These are phyloP conservation scores for Quercus wislizeni DNA, from an alignment of 306 rosid genomes.

Conservation along the genomic window DNA sequence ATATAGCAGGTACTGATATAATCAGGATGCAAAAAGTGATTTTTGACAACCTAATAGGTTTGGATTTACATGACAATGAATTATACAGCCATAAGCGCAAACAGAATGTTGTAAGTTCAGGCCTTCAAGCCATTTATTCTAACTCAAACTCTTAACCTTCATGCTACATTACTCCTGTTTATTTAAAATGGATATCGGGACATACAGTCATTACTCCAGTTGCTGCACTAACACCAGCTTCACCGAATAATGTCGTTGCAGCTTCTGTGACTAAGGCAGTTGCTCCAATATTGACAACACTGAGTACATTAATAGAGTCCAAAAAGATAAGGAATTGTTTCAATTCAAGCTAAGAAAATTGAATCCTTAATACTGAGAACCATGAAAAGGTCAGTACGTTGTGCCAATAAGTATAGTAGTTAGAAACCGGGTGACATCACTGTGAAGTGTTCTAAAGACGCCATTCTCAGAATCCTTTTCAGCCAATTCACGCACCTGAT, in stretches of 20 bases:
- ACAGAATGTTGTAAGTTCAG: slow-evolving; percentile 12
- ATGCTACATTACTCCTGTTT: slow-evolving; percentile 7
- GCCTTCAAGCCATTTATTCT: not conserved
- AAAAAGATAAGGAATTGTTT: slow-evolving; percentile 44
- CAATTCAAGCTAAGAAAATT: slow-evolving; percentile 14
- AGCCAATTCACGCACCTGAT: slow-evolving; percentile 64
- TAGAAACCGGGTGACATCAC: slow-evolving; percentile 78
- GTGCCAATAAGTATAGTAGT: slow-evolving; percentile 99
- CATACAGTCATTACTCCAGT: slow-evolving; percentile 99
- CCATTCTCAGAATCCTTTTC: slow-evolving; percentile 63
- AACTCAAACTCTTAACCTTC: slow-evolving; percentile 7
- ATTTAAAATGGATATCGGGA: slow-evolving; percentile 23
- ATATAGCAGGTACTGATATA: slow-evolving; percentile 21
- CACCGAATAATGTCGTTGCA: slow-evolving; percentile 92
- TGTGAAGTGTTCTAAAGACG: slow-evolving; percentile 58
- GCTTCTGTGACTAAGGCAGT: slow-evolving; percentile 95
- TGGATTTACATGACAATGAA: slow-evolving; percentile 16
- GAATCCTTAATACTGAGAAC: slow-evolving; percentile 17
- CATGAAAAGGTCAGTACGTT: slow-evolving; percentile 59
- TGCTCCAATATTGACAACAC: slow-evolving; percentile 97
- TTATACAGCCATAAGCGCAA: slow-evolving; percentile 10
- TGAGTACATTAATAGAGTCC: slow-evolving; percentile 39
- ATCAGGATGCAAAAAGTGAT: slow-evolving; percentile 25
- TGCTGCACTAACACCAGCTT: slow-evolving; percentile 99
- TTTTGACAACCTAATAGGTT: slow-evolving; percentile 4